Percentiles rank a stretch among this genome's conserved stretches.
phyloP scores from a whole-genome alignment of 331 rosid species.

The Arachis monticola region DNA sequence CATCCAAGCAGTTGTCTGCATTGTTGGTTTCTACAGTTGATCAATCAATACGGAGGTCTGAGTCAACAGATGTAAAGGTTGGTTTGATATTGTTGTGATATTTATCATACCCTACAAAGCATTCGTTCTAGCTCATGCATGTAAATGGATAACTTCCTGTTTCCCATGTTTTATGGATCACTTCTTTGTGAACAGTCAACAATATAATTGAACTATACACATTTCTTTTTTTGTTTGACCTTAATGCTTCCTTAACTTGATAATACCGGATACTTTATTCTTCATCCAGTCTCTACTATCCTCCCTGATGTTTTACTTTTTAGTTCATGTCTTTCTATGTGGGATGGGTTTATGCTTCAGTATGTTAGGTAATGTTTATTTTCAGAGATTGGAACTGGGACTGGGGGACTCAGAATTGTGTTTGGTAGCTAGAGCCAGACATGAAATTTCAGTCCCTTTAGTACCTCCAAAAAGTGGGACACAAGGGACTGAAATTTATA shows the following conservation, averaged over 20 bases:
- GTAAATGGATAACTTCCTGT: background rate
- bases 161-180: constrained; percentile 32
- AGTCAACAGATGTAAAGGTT: constrained; percentile 84
- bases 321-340: constrained; percentile 9
- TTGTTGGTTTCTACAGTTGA: constrained; percentile 74
- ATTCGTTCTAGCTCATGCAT: background rate
- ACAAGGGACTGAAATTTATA: no score
- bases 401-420: no score
- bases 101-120: constrained; percentile 1
- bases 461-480: no score
- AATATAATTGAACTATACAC: background rate
- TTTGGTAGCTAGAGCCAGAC: no score
- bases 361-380: background rate
- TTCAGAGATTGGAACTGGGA: no score
- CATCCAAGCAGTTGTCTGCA: constrained; percentile 75
- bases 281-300: constrained; percentile 27
- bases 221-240: constrained; percentile 18
- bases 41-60: constrained; percentile 75
- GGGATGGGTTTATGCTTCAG: constrained; percentile 5
- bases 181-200: constrained; percentile 10
- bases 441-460: no score
- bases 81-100: constrained; percentile 39
- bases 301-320: constrained; percentile 9
- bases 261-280: constrained; percentile 6
- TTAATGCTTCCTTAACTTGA: constrained; percentile 27